Conservation (phyloP, 2,329 filamentous ascomycete species). For the Venturia asperata region DNA sequence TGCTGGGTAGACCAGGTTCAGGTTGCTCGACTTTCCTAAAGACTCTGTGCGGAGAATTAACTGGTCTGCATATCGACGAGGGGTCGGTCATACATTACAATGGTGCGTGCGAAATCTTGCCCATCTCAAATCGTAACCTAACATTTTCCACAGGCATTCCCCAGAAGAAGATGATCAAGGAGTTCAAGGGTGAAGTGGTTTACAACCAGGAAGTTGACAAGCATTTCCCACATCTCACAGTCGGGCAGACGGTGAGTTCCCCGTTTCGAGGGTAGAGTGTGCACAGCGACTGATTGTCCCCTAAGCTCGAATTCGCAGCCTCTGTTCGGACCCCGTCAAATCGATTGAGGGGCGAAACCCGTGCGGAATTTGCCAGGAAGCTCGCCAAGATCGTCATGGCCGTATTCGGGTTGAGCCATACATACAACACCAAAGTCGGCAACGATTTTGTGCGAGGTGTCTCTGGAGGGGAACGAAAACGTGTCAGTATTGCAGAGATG, state of each 20-base stretch:
- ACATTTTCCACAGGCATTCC: not conserved
- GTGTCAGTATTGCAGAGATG: constrained; percentile 50
- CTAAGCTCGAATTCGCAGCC: constrained; percentile 53
- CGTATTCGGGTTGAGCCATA: constrained; percentile 53
- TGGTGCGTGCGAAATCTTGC: constrained; percentile 34
- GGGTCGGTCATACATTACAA: constrained; percentile 54
- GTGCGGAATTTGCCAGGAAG: constrained; percentile 51
- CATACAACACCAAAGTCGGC: constrained; percentile 48
- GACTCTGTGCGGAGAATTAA: constrained; percentile 52
- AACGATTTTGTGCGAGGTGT: constrained; percentile 56
- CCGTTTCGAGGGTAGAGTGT: not conserved
- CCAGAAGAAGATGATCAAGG: constrained; percentile 36
- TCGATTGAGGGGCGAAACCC: constrained; percentile 51
- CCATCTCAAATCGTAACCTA: constrained; percentile 14
- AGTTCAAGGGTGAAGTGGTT: constrained; percentile 40
- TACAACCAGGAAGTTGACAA: constrained; percentile 44
- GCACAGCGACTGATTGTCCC: not conserved
- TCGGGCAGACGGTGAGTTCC: constrained; percentile 51
- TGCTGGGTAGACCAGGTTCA: constrained; percentile 45
- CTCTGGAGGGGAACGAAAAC: constrained; percentile 52
- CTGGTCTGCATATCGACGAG: constrained; percentile 49
- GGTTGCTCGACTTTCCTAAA: constrained; percentile 61
- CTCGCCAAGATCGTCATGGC: constrained; percentile 59
- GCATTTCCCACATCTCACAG: constrained; percentile 52
- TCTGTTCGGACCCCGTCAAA: constrained; percentile 44